A percentile compares a stretch with the other conserved stretches of the same genome.
These are phyloP conservation scores for Mikania micrantha DNA, from an alignment of 129 eudicot species.

Conservation along the genomic window DNA sequence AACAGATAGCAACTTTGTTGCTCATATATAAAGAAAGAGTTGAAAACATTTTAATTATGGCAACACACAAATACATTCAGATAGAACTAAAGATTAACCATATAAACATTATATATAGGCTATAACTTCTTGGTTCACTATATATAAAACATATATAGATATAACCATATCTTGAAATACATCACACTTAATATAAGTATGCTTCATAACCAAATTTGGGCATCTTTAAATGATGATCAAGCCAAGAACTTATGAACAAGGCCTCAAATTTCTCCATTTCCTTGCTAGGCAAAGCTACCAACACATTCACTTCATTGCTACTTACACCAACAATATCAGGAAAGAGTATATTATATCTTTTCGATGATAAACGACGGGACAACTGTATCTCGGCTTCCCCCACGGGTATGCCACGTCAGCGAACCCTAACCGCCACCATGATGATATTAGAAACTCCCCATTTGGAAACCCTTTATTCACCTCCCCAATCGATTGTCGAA, in stretches of 20 bases:
- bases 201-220: slow-evolving; percentile 1
- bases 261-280: slow-evolving; percentile 63
- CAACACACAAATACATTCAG: too few relatives aligned
- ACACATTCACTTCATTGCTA: slow-evolving; percentile 57
- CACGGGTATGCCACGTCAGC: slow-evolving; percentile 69
- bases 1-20: too few relatives aligned
- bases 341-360: slow-evolving; percentile 67
- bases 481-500: slow-evolving; percentile 80
- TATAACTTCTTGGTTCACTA: not conserved
- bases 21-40: too few relatives aligned
- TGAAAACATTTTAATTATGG: too few relatives aligned
- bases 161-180: not conserved
- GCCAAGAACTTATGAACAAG: slow-evolving; percentile 36
- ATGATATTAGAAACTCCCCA: slow-evolving; percentile 75
- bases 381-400: slow-evolving; percentile 80
- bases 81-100: too few relatives aligned
- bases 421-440: slow-evolving; percentile 94
- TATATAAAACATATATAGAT: not conserved
- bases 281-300: slow-evolving; percentile 68
- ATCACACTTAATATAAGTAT: slow-evolving; percentile 12
- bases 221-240: not conserved
- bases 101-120: too few relatives aligned
- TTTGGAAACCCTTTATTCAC: slow-evolving; percentile 61
- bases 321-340: slow-evolving; percentile 50
- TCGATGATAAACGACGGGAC: slow-evolving; percentile 69